Evolutionary conservation across 2,329 filamentous ascomycete species (phyloP), one percentile per base, ranked within the genome.

Genomic region (Falciphora oryzae): DNA sequence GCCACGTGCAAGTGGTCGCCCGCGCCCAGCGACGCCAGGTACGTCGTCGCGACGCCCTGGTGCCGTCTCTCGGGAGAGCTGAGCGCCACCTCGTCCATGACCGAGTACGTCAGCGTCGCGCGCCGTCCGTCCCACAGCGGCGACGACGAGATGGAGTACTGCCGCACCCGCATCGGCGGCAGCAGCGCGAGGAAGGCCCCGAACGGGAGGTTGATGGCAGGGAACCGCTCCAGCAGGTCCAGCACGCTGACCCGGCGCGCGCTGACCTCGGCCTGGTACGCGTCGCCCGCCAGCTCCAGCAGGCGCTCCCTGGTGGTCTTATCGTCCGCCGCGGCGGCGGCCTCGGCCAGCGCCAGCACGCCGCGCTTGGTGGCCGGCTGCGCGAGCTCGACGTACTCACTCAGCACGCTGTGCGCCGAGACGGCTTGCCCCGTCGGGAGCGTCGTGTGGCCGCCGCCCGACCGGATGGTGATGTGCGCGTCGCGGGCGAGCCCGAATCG

Each of bases 131-230:
- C 81, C 67, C 78, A 79, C 0, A 91, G 79, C 0, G 90, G 89
- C 0, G 89, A 91, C 0, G 89, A 92, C 0, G 90, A 92, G 71
- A 93, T 92, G 38, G 87, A 91, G 69, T 93, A 93, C 73, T 91
- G 88, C n/a, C 90, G 84, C 56, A 91, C 82, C 32, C 90, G 86
- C 87, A 95, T 91, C 0, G 90, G 88, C 1, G 89, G 89, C 0
- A 93, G 82, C 81, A 92, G 88, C 44, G 82, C 80, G 10, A 95
- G 80, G 77, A 90, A 94, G 25, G 84, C 77, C 4, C 82, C 82
- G 29, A 95, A 82, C 0, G 89, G 81, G 0, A 94, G 75, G 3
- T 83, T 75, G 38, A 90, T 79, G 0, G 79, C 75, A 0, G 83
- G 80, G 71, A 87, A 89, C 14, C 82, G 79, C 70, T 91, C 87